A percentile compares a stretch with the other conserved stretches of the same genome.
phyloP scores from a whole-genome alignment of 1,139 yeast genomes.

The Groenewaldozyma auringiensis region DNA sequence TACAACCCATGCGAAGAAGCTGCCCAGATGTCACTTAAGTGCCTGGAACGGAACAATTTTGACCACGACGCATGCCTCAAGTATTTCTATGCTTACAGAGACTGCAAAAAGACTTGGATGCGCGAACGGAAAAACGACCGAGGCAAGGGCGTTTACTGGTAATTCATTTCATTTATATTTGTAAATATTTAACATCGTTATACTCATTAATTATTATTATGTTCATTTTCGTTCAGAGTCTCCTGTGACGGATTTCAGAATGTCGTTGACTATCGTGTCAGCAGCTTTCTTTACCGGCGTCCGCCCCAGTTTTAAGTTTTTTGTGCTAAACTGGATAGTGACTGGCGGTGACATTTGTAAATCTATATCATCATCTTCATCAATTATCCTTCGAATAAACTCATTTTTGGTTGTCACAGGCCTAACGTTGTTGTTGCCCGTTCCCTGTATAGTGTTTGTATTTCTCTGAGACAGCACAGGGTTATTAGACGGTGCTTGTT shows the following conservation, averaged over 20 bases:
- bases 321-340: conserved; percentile 20
- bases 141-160: conserved; percentile 26
- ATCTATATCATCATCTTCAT: conserved; percentile 18
- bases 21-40: conserved; percentile 74
- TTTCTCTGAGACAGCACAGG: background rate
- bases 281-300: conserved; percentile 27
- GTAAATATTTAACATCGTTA: conserved; percentile 1
- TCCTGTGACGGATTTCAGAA: conserved; percentile 16
- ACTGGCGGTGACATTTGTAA: conserved; percentile 27
- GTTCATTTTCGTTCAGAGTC: conserved; percentile 6
- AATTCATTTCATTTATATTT: background rate
- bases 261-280: conserved; percentile 20
- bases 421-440: background rate
- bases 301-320: conserved; percentile 11
- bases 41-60: conserved; percentile 68
- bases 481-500: background rate
- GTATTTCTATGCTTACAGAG: conserved; percentile 86
- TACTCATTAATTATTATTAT: background rate
- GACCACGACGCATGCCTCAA: conserved; percentile 72
- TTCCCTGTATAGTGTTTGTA: background rate
- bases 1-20: conserved; percentile 93
- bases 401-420: conserved; percentile 2
- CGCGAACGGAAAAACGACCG: conserved; percentile 34
- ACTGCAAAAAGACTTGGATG: conserved; percentile 79
- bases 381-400: conserved; percentile 12